Conservation (phyloP, 371 early-diverging fungal species). For the Zopfochytrium polystomum region DNA sequence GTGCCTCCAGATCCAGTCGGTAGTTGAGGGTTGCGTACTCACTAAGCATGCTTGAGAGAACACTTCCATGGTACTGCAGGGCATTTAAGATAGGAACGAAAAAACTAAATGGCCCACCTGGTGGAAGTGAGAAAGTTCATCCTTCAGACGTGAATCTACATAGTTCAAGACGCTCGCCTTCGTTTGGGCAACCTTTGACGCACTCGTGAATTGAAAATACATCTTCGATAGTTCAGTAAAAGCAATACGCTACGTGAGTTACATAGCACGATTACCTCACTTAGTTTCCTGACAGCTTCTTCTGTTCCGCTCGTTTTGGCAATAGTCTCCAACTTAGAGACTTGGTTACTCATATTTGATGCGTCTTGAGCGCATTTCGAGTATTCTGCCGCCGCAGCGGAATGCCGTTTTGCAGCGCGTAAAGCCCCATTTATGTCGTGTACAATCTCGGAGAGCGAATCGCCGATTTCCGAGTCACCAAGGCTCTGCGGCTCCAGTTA, state of each 20-base stretch:
- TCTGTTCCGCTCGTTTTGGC: constrained; percentile 23
- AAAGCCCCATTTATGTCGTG: constrained; percentile 8
- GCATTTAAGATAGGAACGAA: too few relatives aligned
- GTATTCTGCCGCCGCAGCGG: constrained; percentile 10
- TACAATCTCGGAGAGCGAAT: constrained; percentile 16
- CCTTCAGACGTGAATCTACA: constrained; percentile 2
- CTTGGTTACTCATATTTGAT: background rate
- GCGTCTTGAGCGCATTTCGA: constrained; percentile 1
- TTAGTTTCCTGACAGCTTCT: constrained; percentile 24
- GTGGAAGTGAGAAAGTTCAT: constrained; percentile 22
- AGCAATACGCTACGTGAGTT: background rate
- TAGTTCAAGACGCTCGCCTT: constrained; percentile 21
- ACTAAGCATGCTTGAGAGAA: too few relatives aligned
- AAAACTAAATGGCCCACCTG: too few relatives aligned
- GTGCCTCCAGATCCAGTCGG: too few relatives aligned
- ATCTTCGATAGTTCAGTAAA: too few relatives aligned
- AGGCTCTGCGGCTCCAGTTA: constrained; percentile 7
- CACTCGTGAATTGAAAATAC: constrained; percentile 14
- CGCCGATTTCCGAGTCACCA: constrained; percentile 9
- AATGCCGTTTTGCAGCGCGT: background rate
- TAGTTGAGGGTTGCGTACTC: too few relatives aligned
- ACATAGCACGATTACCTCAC: constrained; percentile 10
- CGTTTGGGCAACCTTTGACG: constrained; percentile 8
- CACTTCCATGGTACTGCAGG: too few relatives aligned
- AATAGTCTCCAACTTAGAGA: constrained; percentile 16